Conservation (phyloP, 129 eudicot genomes). For the Arctium lappa region DNA sequence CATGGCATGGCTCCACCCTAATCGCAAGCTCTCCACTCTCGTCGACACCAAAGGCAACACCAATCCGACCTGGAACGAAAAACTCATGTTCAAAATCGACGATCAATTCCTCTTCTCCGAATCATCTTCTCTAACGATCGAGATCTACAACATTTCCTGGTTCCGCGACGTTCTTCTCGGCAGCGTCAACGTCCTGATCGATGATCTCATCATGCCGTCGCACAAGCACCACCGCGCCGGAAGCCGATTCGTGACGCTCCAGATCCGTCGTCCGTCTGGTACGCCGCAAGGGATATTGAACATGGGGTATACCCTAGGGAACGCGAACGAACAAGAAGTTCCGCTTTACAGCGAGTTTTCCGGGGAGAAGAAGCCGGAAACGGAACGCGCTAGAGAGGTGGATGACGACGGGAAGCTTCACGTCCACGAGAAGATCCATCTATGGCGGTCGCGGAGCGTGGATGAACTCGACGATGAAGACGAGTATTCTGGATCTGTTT, state of each 20-base stretch:
- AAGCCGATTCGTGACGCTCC: constrained; percentile 33
- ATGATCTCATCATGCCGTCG: constrained; percentile 17
- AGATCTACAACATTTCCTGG: constrained; percentile 30
- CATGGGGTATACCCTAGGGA: constrained; percentile 20
- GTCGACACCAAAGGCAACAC: constrained; percentile 33
- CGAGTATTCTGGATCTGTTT: neutral
- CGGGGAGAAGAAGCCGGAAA: neutral
- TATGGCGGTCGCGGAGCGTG: constrained; percentile 24
- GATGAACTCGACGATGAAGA: constrained; percentile 12
- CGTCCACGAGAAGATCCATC: neutral
- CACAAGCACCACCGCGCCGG: constrained; percentile 9
- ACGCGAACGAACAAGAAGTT: neutral
- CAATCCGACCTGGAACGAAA: constrained; percentile 63
- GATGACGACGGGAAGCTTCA: neutral
- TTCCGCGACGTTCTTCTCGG: constrained; percentile 32
- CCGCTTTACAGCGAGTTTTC: constrained; percentile 6
- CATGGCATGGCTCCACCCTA: constrained; percentile 42
- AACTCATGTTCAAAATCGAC: constrained; percentile 43
- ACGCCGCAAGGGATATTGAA: constrained; percentile 44
- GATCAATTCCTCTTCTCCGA: constrained; percentile 23
- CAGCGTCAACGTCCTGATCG: constrained; percentile 22
- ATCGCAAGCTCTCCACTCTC: constrained; percentile 33
- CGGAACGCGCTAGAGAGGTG: neutral
- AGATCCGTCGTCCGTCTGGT: constrained; percentile 48
- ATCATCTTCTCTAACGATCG: constrained; percentile 14